Evolutionary conservation across 805 yeast genomes (phyloP).

Genomic region (Myxozyma neglecta): DNA sequence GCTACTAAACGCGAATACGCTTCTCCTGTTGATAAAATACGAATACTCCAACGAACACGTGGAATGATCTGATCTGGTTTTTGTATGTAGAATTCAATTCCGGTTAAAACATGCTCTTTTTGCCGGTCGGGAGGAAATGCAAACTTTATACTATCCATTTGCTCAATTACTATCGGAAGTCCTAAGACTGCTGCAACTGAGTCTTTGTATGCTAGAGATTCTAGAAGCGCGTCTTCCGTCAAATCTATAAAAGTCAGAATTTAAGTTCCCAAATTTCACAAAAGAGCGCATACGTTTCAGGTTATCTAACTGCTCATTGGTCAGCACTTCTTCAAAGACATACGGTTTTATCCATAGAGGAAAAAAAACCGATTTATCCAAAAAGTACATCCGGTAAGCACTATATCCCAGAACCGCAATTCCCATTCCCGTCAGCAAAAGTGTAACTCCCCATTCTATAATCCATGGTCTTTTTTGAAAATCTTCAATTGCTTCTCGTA

Average conservation of each 20-base stretch:
- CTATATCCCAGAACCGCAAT: conserved; percentile 36
- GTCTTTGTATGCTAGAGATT: conserved; percentile 25
- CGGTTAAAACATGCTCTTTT: conserved; percentile 23
- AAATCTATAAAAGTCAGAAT: conserved; percentile 8
- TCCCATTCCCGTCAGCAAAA: background rate
- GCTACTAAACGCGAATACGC: conserved; percentile 3
- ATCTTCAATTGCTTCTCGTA: conserved; percentile 24
- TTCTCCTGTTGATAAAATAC: conserved; percentile 19
- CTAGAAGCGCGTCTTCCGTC: conserved; percentile 22
- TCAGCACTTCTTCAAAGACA: conserved; percentile 23
- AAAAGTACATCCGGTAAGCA: conserved; percentile 12
- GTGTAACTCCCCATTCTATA: background rate
- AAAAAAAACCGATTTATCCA: conserved; percentile 16
- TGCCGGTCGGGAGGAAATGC: conserved; percentile 23
- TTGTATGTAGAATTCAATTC: conserved; percentile 17
- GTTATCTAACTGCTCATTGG: conserved; percentile 4
- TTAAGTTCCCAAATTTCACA: too few species aligned
- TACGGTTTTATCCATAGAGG: conserved; percentile 26
- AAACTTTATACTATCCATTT: conserved; percentile 13
- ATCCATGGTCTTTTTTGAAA: background rate
- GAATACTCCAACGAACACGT: conserved; percentile 3
- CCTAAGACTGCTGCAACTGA: conserved; percentile 19
- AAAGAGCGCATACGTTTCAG: conserved; percentile 4
- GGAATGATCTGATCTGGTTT: conserved; percentile 2
- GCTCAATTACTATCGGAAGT: conserved; percentile 21